A percentile compares a stretch with the other conserved stretches of the same genome.
These are phyloP conservation scores for Carex pumila DNA, from an alignment of 176 grass and related monocot genomes.

Conservation along the genomic window DNA sequence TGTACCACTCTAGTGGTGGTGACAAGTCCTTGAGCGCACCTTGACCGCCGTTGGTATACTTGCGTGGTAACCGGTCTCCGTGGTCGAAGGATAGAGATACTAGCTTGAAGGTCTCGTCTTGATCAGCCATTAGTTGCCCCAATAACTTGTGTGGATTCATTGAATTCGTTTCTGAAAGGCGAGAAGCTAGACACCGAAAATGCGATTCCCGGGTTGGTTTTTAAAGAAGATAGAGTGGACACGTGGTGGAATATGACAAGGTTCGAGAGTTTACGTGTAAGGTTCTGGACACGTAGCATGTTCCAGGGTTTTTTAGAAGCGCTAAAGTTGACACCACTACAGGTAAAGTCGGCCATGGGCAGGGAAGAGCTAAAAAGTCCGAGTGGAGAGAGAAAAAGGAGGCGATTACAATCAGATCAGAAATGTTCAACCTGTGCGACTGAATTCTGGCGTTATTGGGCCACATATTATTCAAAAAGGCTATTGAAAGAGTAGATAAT, in stretches of 20 bases:
- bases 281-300: background rate
- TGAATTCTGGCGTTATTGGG: background rate
- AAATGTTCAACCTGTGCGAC: background rate
- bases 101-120: conserved; percentile 68
- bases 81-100: conserved; percentile 49
- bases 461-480: background rate
- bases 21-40: conserved; percentile 77
- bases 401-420: no score
- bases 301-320: background rate
- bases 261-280: conserved; percentile 13
- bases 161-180: background rate
- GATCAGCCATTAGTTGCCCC: conserved; percentile 3
- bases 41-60: conserved; percentile 70
- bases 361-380: background rate
- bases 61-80: conserved; percentile 51
- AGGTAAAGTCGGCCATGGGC: background rate
- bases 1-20: conserved; percentile 89
- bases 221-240: background rate
- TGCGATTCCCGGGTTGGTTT: background rate
- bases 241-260: conserved; percentile 13
- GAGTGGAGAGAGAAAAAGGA: background rate
- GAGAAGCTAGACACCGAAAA: no score
- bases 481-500: background rate
- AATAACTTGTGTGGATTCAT: background rate
- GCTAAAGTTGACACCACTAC: background rate